phyloP scores from a whole-genome alignment of 1,284 basidiomycete genomes.

The Sanghuangporus baumii region DNA sequence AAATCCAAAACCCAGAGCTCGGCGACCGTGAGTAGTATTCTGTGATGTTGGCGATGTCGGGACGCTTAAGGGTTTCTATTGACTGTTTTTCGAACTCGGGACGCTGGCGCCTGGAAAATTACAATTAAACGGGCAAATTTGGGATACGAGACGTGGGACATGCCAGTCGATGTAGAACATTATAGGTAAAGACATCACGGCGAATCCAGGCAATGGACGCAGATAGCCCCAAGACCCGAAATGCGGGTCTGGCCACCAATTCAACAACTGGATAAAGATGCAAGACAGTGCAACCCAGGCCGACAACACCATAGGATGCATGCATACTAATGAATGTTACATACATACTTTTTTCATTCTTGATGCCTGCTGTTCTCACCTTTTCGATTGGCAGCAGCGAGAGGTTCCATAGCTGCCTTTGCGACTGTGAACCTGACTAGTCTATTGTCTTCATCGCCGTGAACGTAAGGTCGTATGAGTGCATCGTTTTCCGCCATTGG shows the following conservation, averaged over 20 bases:
- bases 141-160: slow-evolving; percentile 16
- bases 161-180: slow-evolving; percentile 71
- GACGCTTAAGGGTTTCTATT: slow-evolving; percentile 46
- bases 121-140: not conserved
- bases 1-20: slow-evolving; percentile 61
- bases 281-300: slow-evolving; percentile 57
- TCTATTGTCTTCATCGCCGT: slow-evolving; percentile 42
- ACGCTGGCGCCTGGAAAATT: slow-evolving; percentile 54
- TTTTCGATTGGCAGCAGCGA: slow-evolving; percentile 63
- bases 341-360: not conserved
- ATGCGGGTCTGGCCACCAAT: slow-evolving; percentile 55
- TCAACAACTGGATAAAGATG: slow-evolving; percentile 50
- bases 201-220: slow-evolving; percentile 59
- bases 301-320: slow-evolving; percentile 51
- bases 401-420: slow-evolving; percentile 63
- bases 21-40: slow-evolving; percentile 56
- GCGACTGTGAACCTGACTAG: slow-evolving; percentile 60
- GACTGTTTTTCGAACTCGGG: slow-evolving; percentile 57
- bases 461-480: slow-evolving; percentile 7
- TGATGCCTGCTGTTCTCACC: slow-evolving; percentile 32
- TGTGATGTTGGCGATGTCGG: slow-evolving; percentile 51
- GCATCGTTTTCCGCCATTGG: slow-evolving; percentile 11
- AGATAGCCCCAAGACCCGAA: slow-evolving; percentile 47
- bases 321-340: slow-evolving; percentile 3
- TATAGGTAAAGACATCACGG: slow-evolving; percentile 54